phyloP scores from a whole-genome alignment of 129 eudicot genomes.

The Daucus carota region DNA sequence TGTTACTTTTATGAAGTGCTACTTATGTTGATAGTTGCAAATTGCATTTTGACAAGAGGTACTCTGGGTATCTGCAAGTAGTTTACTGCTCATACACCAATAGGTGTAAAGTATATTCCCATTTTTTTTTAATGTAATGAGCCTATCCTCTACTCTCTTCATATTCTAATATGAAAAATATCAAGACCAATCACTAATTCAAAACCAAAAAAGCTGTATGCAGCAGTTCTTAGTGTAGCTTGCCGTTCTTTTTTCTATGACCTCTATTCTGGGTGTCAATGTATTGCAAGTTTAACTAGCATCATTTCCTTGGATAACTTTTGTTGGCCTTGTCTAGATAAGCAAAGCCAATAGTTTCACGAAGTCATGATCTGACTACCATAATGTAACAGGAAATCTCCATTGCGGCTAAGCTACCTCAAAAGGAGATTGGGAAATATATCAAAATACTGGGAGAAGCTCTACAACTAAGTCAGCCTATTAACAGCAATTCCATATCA shows the following conservation, averaged over 20 bases:
- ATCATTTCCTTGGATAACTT: background rate
- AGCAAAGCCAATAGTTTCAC: background rate
- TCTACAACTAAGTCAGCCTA: constrained; percentile 90
- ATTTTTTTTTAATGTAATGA: no score
- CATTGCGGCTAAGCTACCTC: constrained; percentile 92
- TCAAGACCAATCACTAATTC: no score
- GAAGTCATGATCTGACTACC: constrained; percentile 5
- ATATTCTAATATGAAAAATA: no score
- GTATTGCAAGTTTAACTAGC: background rate
- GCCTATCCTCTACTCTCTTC: no score
- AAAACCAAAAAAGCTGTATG: no score
- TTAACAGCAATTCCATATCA: constrained; percentile 96
- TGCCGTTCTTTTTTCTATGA: background rate
- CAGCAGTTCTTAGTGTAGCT: background rate
- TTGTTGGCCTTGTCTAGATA: background rate
- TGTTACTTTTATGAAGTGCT: background rate
- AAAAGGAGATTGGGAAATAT: constrained; percentile 97
- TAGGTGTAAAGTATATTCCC: background rate
- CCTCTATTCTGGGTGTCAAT: background rate
- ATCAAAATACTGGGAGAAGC: constrained; percentile 99
- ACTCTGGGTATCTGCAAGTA: background rate
- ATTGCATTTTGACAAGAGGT: background rate
- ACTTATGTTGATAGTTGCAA: background rate
- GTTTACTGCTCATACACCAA: background rate
- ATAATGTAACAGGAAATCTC: constrained; percentile 71